These are phyloP conservation scores for Adiantum capillusveneris DNA, from an alignment of 75 land plant genomes.

Conservation along the genomic window DNA sequence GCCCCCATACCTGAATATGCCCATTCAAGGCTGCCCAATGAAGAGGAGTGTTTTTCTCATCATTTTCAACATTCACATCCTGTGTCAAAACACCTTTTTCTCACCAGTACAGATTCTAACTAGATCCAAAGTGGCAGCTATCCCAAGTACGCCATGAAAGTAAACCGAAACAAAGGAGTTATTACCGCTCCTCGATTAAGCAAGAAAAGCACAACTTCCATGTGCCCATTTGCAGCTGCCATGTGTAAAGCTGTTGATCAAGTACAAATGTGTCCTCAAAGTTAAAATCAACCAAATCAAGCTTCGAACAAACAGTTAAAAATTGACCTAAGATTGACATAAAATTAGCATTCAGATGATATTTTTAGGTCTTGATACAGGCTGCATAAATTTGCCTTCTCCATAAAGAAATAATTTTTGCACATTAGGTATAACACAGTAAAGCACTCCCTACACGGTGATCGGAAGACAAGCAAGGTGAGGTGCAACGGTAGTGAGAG, in stretches of 20 bases:
- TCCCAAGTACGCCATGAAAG: not conserved
- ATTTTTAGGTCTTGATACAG: not conserved
- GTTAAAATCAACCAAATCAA: not conserved
- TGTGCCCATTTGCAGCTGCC: conserved; percentile 98
- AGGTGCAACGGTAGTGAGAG: too few species aligned
- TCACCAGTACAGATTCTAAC: too few species aligned
- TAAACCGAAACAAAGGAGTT: not conserved
- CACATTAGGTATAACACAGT: too few species aligned
- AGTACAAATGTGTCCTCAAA: not conserved
- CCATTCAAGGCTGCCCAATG: conserved; percentile 95
- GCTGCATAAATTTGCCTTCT: too few species aligned
- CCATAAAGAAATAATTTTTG: too few species aligned
- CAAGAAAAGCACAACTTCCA: conserved; percentile 61
- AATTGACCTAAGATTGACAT: not conserved
- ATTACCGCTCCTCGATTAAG: conserved; percentile 72
- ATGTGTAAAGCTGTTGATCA: conserved; percentile 84
- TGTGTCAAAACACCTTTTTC: conserved; percentile 26
- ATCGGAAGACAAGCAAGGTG: too few species aligned
- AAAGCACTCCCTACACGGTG: too few species aligned
- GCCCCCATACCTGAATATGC: conserved; percentile 83
- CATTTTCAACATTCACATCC: conserved; percentile 71
- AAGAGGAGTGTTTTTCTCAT: conserved; percentile 87
- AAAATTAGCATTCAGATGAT: not conserved
- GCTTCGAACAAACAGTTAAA: too few species aligned
- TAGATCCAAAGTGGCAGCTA: not conserved